Percentiles rank a stretch among this genome's conserved stretches.
Evolutionary conservation across 2,329 filamentous ascomycete species (phyloP).

Genomic region (Chaetomiaceae sp.): DNA sequence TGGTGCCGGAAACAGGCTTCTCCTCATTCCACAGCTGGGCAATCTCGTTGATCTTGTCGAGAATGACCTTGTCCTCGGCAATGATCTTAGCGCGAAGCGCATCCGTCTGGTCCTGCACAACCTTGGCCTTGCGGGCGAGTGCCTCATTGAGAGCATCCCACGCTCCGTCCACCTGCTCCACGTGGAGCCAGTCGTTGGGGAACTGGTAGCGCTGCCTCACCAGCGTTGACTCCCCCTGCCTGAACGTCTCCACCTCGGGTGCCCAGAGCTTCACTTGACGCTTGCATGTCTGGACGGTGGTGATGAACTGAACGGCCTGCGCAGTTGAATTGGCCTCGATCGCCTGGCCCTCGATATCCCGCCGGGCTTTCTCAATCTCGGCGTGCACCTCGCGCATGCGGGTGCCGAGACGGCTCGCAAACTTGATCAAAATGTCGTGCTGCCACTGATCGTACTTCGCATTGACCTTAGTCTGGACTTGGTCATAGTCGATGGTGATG

Average conservation of each 20-base stretch:
- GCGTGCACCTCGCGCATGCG: slow-evolving; percentile 89
- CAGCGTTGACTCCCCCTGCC: slow-evolving; percentile 89
- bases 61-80: slow-evolving; percentile 87
- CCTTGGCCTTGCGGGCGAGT: slow-evolving; percentile 83
- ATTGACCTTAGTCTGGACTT: slow-evolving; percentile 97
- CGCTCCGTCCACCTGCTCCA: slow-evolving; percentile 92
- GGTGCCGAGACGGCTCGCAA: slow-evolving; percentile 78
- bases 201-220: slow-evolving; percentile 91
- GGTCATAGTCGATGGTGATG: slow-evolving; percentile 93
- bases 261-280: slow-evolving; percentile 91
- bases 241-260: slow-evolving; percentile 91
- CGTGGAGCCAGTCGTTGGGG: slow-evolving; percentile 86
- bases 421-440: slow-evolving; percentile 91
- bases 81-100: slow-evolving; percentile 89
- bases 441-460: slow-evolving; percentile 99
- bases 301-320: slow-evolving; percentile 97
- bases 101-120: slow-evolving; percentile 94
- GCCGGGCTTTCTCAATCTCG: slow-evolving; percentile 83
- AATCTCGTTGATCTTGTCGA: slow-evolving; percentile 79
- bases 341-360: slow-evolving; percentile 84
- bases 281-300: slow-evolving; percentile 93
- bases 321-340: slow-evolving; percentile 93
- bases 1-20: slow-evolving; percentile 92
- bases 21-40: slow-evolving; percentile 88
- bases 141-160: slow-evolving; percentile 94